phyloP scores from a whole-genome alignment of 1,139 yeast species.

The Kluyveromyces sp. region DNA sequence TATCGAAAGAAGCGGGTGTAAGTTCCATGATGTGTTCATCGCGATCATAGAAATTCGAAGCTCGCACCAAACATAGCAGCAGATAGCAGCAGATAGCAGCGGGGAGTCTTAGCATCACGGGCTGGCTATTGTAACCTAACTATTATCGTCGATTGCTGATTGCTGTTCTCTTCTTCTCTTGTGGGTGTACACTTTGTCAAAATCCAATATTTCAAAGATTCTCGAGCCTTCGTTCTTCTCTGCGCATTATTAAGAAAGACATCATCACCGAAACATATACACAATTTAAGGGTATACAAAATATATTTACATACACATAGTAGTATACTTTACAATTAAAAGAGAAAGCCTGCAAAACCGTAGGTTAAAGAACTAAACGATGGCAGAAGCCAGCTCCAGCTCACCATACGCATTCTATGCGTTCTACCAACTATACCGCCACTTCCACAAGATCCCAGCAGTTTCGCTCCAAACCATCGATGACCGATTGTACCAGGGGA shows the following conservation, averaged over 20 bases:
- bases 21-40: constrained; percentile 51
- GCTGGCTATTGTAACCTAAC: too few relatives aligned
- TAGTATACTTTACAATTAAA: too few relatives aligned
- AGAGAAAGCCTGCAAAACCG: background rate
- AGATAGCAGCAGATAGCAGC: background rate
- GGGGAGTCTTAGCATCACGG: too few relatives aligned
- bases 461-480: constrained; percentile 13
- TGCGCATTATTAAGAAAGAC: too few relatives aligned
- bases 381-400: constrained; percentile 5
- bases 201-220: too few relatives aligned
- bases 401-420: constrained; percentile 31
- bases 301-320: too few relatives aligned
- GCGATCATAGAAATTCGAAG: constrained; percentile 35
- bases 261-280: too few relatives aligned
- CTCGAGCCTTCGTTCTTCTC: too few relatives aligned
- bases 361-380: background rate
- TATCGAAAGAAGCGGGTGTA: constrained; percentile 49
- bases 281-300: too few relatives aligned
- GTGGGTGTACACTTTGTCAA: too few relatives aligned
- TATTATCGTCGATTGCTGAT: too few relatives aligned
- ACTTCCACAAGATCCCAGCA: constrained; percentile 8
- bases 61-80: constrained; percentile 7
- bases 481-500: constrained; percentile 10
- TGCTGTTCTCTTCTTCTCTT: too few relatives aligned
- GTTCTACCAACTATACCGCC: constrained; percentile 22